Base-by-base conservation (phyloP, 2,329 filamentous ascomycete species). In the Aureobasidium lini region DNA sequence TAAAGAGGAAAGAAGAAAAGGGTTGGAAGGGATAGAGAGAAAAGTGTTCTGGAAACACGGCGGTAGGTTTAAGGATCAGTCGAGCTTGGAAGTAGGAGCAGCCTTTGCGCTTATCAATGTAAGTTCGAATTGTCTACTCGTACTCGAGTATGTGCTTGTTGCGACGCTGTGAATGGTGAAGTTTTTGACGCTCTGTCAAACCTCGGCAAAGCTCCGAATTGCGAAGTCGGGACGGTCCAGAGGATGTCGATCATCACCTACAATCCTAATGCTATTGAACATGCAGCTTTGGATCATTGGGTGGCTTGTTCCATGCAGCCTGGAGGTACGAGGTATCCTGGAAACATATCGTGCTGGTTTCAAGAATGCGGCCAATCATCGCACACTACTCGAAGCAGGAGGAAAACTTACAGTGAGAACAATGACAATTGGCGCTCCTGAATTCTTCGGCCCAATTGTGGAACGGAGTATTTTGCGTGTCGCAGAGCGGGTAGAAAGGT, bases 211-310 rank as follows among this genome's bases (percentile, higher is more conserved):
- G 18, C 18, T 23, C 18, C 18, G 18, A 23, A 23, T 2, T 23
- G 18, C 18, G 18, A 3, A 23, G 18, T 23, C 18, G 18, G 18
- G 18, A 23, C 18, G 18, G 18, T 23, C 18, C 18, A 23, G 18
- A 23, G 18, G 18, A 23, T 23, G 18, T 23, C 18, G 18, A 23
- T 23, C 18, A 23, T 36, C 34, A 9, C 34, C 62, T 73, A 73
- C 60, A 72, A 74, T 56, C 71, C 72, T 6, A 69, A 68, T 47
- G 63, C 66, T 4, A 69, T 75, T 34, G 70, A 72, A 53, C 69
- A 67, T 1, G 65, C 65, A 48, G 71, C 67, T 4, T 52, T 71
- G 36, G 64, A 71, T 56, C 68, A 72, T 61, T 68, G 69, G 69
- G 65, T 69, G 39, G 68, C 66, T 58, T 69, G 66, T 50, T 68